Base-by-base conservation (phyloP, 2,329 filamentous ascomycete species). In the Colletotrichum sp. region DNA sequence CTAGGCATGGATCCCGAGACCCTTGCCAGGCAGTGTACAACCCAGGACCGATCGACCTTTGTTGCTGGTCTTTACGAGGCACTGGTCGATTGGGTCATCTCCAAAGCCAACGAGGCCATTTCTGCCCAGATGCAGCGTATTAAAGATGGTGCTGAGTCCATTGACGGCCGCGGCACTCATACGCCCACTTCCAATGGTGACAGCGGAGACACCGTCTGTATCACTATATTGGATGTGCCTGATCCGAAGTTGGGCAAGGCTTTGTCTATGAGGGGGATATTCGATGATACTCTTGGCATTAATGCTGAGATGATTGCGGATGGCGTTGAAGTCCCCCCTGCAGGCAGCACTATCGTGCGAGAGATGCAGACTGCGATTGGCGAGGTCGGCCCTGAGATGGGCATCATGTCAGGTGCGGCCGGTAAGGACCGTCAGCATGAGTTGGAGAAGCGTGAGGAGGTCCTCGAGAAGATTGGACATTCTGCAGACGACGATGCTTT, bases 281-380 rank as follows among this genome's bases (percentile, higher is more conserved):
- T 99, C 80, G 96, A 99, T 79, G 97, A 99, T 80, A 92, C 89
- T n/a, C 88, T 93, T 24, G 97, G 97, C 68, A 98, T 99, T 86
- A 99, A 99, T 80, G 91, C 94, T 0, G 97, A 99, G 87, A 99
- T 99, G 96, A 98, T 96, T 81, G 94, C 96, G 77, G 97, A 99
- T 79, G 97, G 97, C 12, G 91, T 99, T 1, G 91, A 95, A n/a
- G 90, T 98, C 3, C 86, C 90, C 1, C 80, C 93, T 0, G 92
- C 92, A 2, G 94, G 95, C n/a, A 94, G 93, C 74, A 98, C 96
- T 0, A 94, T 99, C 12, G 83, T 96, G 16, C 93, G 94, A 49
- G 96, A 98, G 82, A 98, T 98, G 94, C 92, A 95, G 81, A 93
- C 93, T 73, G 95, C 96, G 3, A 91, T 98, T 7, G 86, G 92